Percentiles rank a stretch among this genome's conserved stretches.
Evolutionary conservation across 331 rosid species (phyloP).

Genomic region (Quercus tomentella): DNA sequence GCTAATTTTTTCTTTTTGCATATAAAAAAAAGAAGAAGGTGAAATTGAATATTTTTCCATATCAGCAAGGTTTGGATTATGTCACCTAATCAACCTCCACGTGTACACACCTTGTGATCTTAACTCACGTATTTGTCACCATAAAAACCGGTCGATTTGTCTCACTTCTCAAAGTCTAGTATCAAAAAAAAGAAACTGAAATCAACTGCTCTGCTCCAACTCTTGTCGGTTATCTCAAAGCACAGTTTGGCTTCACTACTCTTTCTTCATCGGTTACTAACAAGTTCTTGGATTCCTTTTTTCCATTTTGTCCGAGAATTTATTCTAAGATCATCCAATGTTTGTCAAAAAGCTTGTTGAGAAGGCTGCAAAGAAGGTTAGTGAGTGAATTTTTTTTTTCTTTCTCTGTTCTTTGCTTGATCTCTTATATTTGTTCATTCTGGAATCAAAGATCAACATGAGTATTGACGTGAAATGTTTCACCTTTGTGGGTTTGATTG

Average conservation of each 20-base stretch:
- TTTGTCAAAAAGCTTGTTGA: constrained; percentile 76
- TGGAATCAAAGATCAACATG: background rate
- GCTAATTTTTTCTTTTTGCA: too few species aligned
- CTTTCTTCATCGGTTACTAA: background rate
- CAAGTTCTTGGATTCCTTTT: background rate
- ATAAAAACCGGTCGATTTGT: constrained; percentile 19
- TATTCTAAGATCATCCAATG: constrained; percentile 35
- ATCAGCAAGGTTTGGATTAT: background rate
- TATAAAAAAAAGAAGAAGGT: too few species aligned
- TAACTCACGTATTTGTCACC: constrained; percentile 10
- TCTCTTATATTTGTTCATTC: background rate
- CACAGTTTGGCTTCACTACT: constrained; percentile 3
- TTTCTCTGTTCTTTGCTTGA: background rate
- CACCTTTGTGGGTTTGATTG: background rate
- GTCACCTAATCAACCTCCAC: constrained; percentile 29
- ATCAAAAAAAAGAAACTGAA: constrained; percentile 11
- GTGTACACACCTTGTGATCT: constrained; percentile 28
- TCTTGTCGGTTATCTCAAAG: constrained; percentile 55
- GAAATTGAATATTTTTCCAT: background rate
- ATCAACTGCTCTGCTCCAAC: constrained; percentile 40
- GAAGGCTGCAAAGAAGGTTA: constrained; percentile 87
- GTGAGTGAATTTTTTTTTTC: background rate
- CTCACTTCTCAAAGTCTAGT: constrained; percentile 6
- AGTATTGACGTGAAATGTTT: background rate
- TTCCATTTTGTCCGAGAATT: background rate